Percentiles rank a stretch among this genome's conserved stretches.
These are phyloP conservation scores for Pontederia crassipes DNA, from an alignment of 176 grass and related monocot species.

Conservation along the genomic window DNA sequence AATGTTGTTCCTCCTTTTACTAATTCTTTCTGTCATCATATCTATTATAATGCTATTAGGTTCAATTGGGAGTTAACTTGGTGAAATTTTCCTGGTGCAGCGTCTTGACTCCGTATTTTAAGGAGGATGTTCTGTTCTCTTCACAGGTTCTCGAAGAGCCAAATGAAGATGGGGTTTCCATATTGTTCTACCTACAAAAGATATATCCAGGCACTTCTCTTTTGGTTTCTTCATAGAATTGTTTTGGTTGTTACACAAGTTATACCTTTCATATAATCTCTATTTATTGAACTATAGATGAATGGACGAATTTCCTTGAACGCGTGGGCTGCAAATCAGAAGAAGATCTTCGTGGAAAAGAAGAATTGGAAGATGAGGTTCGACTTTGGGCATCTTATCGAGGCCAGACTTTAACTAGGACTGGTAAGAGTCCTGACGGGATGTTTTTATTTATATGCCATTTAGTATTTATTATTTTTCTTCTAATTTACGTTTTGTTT, in stretches of 20 bases:
- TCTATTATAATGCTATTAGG: not conserved
- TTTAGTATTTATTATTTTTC: constrained; percentile 3
- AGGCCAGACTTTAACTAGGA: constrained; percentile 94
- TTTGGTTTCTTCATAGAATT: constrained; percentile 5
- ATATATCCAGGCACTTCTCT: constrained; percentile 74
- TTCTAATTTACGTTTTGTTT: not conserved
- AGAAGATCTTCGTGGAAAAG: constrained; percentile 54
- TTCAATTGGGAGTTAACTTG: constrained; percentile 1
- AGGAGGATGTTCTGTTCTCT: constrained; percentile 89
- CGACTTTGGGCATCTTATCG: constrained; percentile 92
- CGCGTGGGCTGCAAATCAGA: constrained; percentile 49
- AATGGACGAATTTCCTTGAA: constrained; percentile 92
- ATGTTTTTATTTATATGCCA: constrained; percentile 3
- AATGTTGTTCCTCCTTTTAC: not conserved
- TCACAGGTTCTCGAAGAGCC: constrained; percentile 44
- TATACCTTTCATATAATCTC: constrained; percentile 6
- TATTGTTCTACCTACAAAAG: constrained; percentile 96
- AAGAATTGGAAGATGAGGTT: constrained; percentile 61
- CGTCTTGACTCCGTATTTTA: constrained; percentile 94
- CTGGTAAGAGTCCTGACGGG: constrained; percentile 32
- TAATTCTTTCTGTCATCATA: not conserved
- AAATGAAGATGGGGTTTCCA: constrained; percentile 96
- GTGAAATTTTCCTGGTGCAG: constrained; percentile 29
- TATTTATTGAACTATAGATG: constrained; percentile 47
- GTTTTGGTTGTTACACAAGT: constrained; percentile 3